Base-by-base conservation (phyloP, 768 basidiomycete genomes). In the Trametes maxima region DNA sequence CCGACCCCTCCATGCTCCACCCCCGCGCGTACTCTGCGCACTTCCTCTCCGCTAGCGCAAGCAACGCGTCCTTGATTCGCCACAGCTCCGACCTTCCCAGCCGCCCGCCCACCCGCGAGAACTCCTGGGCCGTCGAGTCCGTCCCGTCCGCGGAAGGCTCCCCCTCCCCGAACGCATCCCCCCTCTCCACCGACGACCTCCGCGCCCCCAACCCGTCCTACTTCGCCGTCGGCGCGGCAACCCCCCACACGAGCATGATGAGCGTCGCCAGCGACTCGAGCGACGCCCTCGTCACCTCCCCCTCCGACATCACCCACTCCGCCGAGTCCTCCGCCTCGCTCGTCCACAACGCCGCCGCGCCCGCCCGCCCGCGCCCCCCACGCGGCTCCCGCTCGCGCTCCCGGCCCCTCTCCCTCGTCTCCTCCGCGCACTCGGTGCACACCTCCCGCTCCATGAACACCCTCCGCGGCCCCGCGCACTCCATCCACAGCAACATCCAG, bases 381-480 rank as follows among this genome's bases (percentile, higher is more conserved):
- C 55, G 51, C 65, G 2, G 56, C 13, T 49, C 68, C 0, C 66
- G 65, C 57, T 56, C 65, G 40, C 75, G 69, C 3, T 62, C 72
- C 0, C 75, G 79, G 36, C 74, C 80, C 14, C 62, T 73, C 19
- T 80, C 79, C 22, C 69, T 76, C 37, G 70, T 76, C 1, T 81
- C 81, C 7, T 72, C 70, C 44, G 74, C 52, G 54, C 70, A 67
- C 64, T 77, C 66, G 60, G 67, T 68, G 10, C 68, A 67, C 24
- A 75, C 75, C 75, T 39, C 66, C 48, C 22, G 64, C 12, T 62
- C 37, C 24, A 35, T 16, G 52, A 53, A 74, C 60, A 77, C 75
- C 24, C 68, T 85, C 24, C 79, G 83, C 17, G 87, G 87, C 36
- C 72, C 80, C 1, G 88, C 89, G 21, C 89, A 92, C 68, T 77